Evolutionary conservation across 2,329 filamentous ascomycete species (phyloP).

Genomic region (Ophiostoma pallidulum): DNA sequence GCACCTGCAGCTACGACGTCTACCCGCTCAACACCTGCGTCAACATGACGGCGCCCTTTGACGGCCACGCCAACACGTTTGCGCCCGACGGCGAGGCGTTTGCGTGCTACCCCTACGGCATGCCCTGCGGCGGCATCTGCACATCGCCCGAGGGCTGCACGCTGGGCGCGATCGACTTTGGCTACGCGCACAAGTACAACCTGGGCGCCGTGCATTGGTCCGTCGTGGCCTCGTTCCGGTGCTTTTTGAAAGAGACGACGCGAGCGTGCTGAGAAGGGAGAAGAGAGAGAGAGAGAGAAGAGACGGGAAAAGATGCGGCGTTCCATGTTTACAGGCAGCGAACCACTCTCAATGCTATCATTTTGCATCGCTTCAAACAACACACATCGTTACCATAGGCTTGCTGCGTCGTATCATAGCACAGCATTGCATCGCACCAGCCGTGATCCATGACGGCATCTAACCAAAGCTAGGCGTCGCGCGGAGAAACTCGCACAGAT

Average conservation of each 20-base stretch:
- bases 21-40: conserved; percentile 37
- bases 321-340: no score
- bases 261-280: background rate
- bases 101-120: conserved; percentile 36
- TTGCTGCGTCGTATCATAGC: no score
- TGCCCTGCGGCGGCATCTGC: conserved; percentile 35
- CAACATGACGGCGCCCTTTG: conserved; percentile 33
- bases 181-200: conserved; percentile 38
- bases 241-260: conserved; percentile 20
- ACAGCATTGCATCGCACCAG: no score
- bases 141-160: conserved; percentile 44
- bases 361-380: no score
- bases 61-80: conserved; percentile 36
- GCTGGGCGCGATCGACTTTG: conserved; percentile 37
- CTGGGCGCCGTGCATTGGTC: conserved; percentile 37
- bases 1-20: conserved; percentile 34
- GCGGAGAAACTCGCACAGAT: no score
- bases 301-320: background rate
- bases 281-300: background rate
- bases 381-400: no score
- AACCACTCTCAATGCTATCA: no score
- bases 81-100: conserved; percentile 41
- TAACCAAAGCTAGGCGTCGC: no score
- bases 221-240: conserved; percentile 29
- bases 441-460: no score